phyloP scores from a whole-genome alignment of 805 yeast genomes.

The Wickerhamiella occidentalis region DNA sequence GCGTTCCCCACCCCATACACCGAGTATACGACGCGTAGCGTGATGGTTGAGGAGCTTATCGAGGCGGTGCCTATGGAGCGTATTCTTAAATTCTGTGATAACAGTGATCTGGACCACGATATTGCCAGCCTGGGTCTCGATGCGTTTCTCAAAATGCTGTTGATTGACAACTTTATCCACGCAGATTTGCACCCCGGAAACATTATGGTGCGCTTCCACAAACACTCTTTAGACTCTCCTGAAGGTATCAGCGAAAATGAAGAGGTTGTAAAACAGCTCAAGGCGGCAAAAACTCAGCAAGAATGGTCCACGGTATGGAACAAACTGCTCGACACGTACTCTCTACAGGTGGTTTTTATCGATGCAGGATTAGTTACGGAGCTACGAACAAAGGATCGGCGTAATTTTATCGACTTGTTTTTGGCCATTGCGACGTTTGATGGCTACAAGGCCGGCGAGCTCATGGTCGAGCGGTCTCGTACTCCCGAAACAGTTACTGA shows the following conservation, averaged over 20 bases:
- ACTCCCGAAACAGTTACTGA: constrained; percentile 89
- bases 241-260: constrained; percentile 19
- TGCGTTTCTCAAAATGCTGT: constrained; percentile 84
- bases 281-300: constrained; percentile 22
- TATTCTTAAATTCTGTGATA: constrained; percentile 35
- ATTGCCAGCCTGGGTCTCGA: constrained; percentile 77
- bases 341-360: constrained; percentile 77
- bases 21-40: constrained; percentile 50
- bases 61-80: constrained; percentile 72
- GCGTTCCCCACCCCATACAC: constrained; percentile 72
- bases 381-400: constrained; percentile 59
- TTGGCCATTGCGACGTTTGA: constrained; percentile 82
- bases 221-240: constrained; percentile 26
- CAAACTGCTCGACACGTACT: constrained; percentile 42
- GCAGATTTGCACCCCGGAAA: constrained; percentile 97
- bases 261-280: constrained; percentile 19
- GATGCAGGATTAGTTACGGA: constrained; percentile 94
- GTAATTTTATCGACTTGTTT: constrained; percentile 80
- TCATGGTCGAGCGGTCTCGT: constrained; percentile 88
- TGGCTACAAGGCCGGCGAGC: constrained; percentile 87
- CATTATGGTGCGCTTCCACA: constrained; percentile 62
- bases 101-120: constrained; percentile 33
- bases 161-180: constrained; percentile 86
- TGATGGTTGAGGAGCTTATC: constrained; percentile 76
- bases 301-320: constrained; percentile 39